Percentiles rank a stretch among this genome's conserved stretches.
Conservation (phyloP, 202 grass and related monocot species). For the Bolboschoenoplectus hybrid region DNA sequence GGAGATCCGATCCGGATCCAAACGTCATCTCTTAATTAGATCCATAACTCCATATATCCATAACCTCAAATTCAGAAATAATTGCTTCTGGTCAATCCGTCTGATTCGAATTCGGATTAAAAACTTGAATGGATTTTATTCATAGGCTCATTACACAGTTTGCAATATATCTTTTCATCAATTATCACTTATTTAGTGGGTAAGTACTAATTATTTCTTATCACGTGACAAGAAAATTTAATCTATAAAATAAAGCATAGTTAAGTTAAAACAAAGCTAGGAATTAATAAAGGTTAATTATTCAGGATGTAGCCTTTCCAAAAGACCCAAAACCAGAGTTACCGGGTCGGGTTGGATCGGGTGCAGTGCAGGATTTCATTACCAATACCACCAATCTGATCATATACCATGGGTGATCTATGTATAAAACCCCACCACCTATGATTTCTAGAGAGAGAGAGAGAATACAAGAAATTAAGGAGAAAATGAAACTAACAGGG, state of each 20-base stretch:
- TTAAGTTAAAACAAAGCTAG: conserved; percentile 7
- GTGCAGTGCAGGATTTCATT: not conserved
- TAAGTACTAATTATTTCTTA: not conserved
- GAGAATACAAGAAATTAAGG: not conserved
- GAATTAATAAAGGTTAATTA: not conserved
- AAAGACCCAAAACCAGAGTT: not conserved
- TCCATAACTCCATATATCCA: not conserved
- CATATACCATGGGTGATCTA: conserved; percentile 21
- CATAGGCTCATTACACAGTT: no score
- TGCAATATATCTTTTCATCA: not conserved
- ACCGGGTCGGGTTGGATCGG: not conserved
- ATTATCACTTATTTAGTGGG: not conserved
- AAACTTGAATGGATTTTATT: no score
- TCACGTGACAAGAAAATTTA: not conserved
- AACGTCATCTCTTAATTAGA: not conserved
- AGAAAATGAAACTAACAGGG: conserved; percentile 8
- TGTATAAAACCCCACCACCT: conserved; percentile 19
- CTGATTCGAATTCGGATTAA: not conserved
- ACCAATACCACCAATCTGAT: not conserved
- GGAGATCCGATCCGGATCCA: not conserved
- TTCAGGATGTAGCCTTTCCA: not conserved
- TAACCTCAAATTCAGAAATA: no score
- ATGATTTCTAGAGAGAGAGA: not conserved
- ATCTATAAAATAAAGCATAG: not conserved
- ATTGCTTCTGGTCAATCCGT: no score